Evolutionary conservation across 352 stramenopile species (phyloP).

Genomic region (Salisapilia sapeloensis): DNA sequence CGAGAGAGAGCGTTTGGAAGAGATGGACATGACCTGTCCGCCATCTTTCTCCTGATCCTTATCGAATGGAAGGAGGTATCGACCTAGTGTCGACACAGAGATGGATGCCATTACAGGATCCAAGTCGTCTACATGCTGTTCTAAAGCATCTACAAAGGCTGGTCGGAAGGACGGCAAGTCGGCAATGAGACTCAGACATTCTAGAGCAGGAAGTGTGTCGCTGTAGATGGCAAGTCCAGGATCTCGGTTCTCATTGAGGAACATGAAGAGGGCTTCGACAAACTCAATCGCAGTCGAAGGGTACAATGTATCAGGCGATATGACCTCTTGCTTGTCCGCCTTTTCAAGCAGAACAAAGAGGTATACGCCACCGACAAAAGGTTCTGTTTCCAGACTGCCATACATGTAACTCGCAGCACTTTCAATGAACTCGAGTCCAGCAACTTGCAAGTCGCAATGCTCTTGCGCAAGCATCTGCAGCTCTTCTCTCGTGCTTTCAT

Average conservation of each 20-base stretch:
- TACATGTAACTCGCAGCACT: conserved; percentile 64
- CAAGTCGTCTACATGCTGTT: conserved; percentile 36
- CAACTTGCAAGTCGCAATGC: conserved; percentile 26
- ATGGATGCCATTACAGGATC: conserved; percentile 50
- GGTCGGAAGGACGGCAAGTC: conserved; percentile 36
- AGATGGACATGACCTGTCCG: conserved; percentile 45
- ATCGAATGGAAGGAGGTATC: conserved; percentile 63
- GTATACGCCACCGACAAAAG: conserved; percentile 53
- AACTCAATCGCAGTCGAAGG: conserved; percentile 34
- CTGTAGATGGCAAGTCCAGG: conserved; percentile 56
- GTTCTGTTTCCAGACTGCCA: conserved; percentile 52
- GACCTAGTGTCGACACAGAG: conserved; percentile 51
- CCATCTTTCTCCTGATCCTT: conserved; percentile 15
- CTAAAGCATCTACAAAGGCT: conserved; percentile 41
- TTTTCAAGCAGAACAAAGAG: conserved; percentile 51
- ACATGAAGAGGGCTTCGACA: conserved; percentile 45
- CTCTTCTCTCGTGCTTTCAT: conserved; percentile 33
- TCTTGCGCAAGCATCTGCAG: conserved; percentile 61
- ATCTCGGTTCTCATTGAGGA: conserved; percentile 65
- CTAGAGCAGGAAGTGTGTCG: conserved; percentile 50
- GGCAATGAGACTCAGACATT: conserved; percentile 50
- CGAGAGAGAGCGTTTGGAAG: conserved; percentile 50
- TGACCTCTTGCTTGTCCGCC: conserved; percentile 11
- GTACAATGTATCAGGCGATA: conserved; percentile 37
- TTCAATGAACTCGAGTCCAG: conserved; percentile 44